Percentiles rank a stretch among this genome's conserved stretches.
phyloP scores from a whole-genome alignment of 768 basidiomycete species.

The Thelephora ganbajun region DNA sequence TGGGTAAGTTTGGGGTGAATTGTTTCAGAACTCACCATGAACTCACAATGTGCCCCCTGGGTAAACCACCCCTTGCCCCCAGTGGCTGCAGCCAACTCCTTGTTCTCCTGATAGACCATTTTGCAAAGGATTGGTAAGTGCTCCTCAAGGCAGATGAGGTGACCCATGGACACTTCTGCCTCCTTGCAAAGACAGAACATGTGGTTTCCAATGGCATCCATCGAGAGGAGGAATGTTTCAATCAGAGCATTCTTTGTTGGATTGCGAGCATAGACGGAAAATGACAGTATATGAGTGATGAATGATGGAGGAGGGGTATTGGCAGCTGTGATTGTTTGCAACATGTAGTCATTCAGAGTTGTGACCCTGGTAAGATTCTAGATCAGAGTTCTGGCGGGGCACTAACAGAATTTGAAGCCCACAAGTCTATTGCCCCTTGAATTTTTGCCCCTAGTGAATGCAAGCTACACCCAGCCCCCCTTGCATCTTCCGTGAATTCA shows the following conservation, averaged over 20 bases:
- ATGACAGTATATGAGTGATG: background rate
- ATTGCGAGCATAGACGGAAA: conserved; percentile 2
- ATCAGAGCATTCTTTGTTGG: conserved; percentile 30
- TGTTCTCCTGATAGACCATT: conserved; percentile 44
- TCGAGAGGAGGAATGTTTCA: conserved; percentile 44
- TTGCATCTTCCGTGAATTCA: conserved; percentile 48
- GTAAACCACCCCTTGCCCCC: no score
- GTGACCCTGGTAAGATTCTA: conserved; percentile 42
- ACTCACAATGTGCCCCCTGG: no score
- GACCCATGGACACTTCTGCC: conserved; percentile 39
- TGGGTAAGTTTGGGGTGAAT: no score
- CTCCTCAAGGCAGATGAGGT: conserved; percentile 51
- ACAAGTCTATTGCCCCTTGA: conserved; percentile 63
- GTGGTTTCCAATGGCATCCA: conserved; percentile 39
- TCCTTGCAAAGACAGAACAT: conserved; percentile 49
- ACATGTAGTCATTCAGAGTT: conserved; percentile 61
- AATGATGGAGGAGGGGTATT: conserved; percentile 1
- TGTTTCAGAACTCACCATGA: no score
- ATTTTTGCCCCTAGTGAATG: conserved; percentile 52
- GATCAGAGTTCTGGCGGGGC: background rate
- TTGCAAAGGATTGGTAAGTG: conserved; percentile 43
- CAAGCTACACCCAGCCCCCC: conserved; percentile 41
- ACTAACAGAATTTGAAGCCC: conserved; percentile 12
- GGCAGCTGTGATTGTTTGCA: conserved; percentile 36
- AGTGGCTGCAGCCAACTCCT: no score